Evolutionary conservation across 768 basidiomycete species (phyloP).

Genomic region (Auriculariales sp.): DNA sequence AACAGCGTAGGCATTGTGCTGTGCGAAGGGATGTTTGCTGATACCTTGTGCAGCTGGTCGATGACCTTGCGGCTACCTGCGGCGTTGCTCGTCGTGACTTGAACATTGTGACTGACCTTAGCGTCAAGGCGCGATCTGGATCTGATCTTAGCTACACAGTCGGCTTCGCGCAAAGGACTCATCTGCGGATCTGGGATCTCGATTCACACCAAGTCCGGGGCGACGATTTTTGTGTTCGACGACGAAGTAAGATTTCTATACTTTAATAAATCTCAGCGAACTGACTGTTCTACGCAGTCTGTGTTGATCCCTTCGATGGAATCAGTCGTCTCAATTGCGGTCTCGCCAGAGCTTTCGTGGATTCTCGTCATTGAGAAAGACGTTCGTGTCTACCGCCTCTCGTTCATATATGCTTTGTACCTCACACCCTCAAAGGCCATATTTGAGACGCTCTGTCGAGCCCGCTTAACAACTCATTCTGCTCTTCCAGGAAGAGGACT

Average conservation of each 20-base stretch:
- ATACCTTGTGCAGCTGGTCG: constrained; percentile 48
- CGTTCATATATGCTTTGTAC: neutral
- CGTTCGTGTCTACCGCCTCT: constrained; percentile 24
- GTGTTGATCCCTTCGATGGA: constrained; percentile 66
- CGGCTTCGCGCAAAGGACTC: constrained; percentile 82
- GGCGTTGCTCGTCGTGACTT: constrained; percentile 58
- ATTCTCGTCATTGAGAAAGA: constrained; percentile 91
- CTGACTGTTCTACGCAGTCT: constrained; percentile 28
- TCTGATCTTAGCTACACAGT: constrained; percentile 26
- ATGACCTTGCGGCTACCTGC: constrained; percentile 80
- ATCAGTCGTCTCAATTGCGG: constrained; percentile 47
- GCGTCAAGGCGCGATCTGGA: constrained; percentile 1
- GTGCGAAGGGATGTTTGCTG: neutral
- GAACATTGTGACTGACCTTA: constrained; percentile 44
- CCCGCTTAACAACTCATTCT: constrained; percentile 34
- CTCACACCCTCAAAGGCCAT: constrained; percentile 48
- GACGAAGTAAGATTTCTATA: constrained; percentile 32
- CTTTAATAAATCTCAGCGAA: neutral
- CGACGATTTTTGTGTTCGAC: constrained; percentile 33
- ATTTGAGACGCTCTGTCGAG: constrained; percentile 72
- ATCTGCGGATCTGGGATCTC: constrained; percentile 52
- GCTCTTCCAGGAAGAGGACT: constrained; percentile 49
- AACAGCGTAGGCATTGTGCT: constrained; percentile 39
- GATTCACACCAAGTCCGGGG: constrained; percentile 44
- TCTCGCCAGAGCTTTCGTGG: constrained; percentile 48